Evolutionary conservation across 176 grass and related monocot species (phyloP), one percentile per base, ranked within the genome.

Genomic region (Oryza rufipogon): DNA sequence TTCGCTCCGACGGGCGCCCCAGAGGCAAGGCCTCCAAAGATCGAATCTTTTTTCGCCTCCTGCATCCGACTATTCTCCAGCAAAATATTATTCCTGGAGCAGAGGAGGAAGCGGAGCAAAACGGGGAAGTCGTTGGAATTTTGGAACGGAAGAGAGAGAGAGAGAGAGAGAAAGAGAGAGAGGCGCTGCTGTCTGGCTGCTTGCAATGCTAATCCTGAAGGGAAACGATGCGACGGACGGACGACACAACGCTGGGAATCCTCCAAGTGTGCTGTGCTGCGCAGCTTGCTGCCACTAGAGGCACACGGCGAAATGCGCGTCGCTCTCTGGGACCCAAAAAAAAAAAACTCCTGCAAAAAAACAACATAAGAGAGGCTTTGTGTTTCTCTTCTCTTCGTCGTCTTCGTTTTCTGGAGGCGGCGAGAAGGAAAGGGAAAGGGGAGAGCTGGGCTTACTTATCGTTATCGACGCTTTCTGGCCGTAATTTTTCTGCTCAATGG

Each of bases 91-190:
- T 74, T 74, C 38, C 61, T 80, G 87, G 81, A 68, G 75, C 75
- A 80, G 81, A 80, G 76, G 48, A 80, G 49, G 70, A 66, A 83
- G 74, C 86, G 73, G 80, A 89, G 70, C 49, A 48, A 68, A 49
- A 49, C 20, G 47, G 76, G 70, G 70, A 71, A 49, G 49, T 64
- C 46, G 81, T 64, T 68, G 81, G 48, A 48, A 36, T 32, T 80
- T 68, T 25, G 42, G 47, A 71, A 60, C 19, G 70, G 34, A 28
- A 28, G 28, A 28, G 28, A 28, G 28, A 28, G 28, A 28, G 28
- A 28, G 28, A 28, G 20, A 86, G 70, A 66, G 28, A 28, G 20
- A 86, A 61, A 66, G n/a, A 26, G 11, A 66, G 70, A 66, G n/a
- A 26, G 11, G 38, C 4, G 47, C 34, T 11, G 5, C 14, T 70